These are phyloP conservation scores for Anthostomella pinea DNA, from an alignment of 2,329 filamentous ascomycete genomes.

Conservation along the genomic window DNA sequence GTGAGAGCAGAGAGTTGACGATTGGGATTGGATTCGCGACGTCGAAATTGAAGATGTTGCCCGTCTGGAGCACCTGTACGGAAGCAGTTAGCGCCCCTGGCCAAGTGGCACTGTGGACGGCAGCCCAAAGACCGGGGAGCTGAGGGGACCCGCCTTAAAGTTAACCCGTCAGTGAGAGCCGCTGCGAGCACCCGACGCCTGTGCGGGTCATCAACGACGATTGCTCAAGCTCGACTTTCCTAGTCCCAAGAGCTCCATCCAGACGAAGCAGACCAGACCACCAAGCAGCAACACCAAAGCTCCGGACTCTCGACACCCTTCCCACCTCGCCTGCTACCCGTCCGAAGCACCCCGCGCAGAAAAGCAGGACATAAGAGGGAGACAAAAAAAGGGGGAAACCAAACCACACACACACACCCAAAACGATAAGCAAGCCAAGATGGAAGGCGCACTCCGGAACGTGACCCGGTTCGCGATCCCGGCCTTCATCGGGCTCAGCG, in stretches of 20 bases:
- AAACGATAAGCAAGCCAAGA: too few relatives aligned
- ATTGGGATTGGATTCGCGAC: slow-evolving; percentile 18
- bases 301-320: background rate
- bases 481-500: slow-evolving; percentile 61
- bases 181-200: too few relatives aligned
- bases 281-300: background rate
- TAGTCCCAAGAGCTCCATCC: slow-evolving; percentile 16
- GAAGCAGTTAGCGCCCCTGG: slow-evolving; percentile 17
- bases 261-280: slow-evolving; percentile 5
- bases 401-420: too few relatives aligned
- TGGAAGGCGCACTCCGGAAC: slow-evolving; percentile 58
- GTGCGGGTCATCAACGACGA: too few relatives aligned
- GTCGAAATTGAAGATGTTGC: slow-evolving; percentile 32
- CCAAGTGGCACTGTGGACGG: too few relatives aligned
- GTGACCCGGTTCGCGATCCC: slow-evolving; percentile 72
- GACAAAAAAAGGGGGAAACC: slow-evolving; percentile 9
- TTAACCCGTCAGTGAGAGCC: slow-evolving; percentile 13
- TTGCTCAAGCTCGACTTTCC: slow-evolving; percentile 11
- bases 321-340: background rate
- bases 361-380: background rate
- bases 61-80: slow-evolving; percentile 11
- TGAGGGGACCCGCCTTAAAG: slow-evolving; percentile 21
- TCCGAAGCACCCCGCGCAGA: background rate
- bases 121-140: slow-evolving; percentile 9
- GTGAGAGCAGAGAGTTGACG: slow-evolving; percentile 23